phyloP scores from a whole-genome alignment of 1,284 basidiomycete genomes.

The Microbotryomycetes sp. region DNA sequence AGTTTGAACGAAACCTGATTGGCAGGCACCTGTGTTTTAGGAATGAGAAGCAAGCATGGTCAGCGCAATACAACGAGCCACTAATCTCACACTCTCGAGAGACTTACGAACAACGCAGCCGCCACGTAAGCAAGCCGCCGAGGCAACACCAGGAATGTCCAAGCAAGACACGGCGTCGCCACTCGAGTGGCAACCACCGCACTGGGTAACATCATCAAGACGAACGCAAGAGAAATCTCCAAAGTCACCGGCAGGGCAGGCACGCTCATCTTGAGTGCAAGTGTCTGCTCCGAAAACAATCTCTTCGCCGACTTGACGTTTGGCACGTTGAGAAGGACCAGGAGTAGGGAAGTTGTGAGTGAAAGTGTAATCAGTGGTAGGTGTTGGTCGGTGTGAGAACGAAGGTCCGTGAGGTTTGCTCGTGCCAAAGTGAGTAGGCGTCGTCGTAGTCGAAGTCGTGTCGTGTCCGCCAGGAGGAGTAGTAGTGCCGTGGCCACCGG shows the following conservation, averaged over 20 bases:
- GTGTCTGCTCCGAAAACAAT: conserved; percentile 24
- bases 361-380: conserved; percentile 1
- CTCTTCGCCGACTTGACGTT: conserved; percentile 16
- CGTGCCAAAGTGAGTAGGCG: neutral
- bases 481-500: neutral
- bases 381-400: neutral
- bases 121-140: conserved; percentile 24
- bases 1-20: conserved; percentile 28
- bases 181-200: conserved; percentile 28
- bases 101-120: conserved; percentile 31
- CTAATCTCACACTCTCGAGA: no score
- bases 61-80: neutral
- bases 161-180: conserved; percentile 30
- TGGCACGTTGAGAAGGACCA: conserved; percentile 18
- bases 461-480: neutral
- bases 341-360: conserved; percentile 5
- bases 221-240: conserved; percentile 30
- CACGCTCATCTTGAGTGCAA: conserved; percentile 30
- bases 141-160: conserved; percentile 21
- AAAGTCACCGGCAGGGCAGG: conserved; percentile 18
- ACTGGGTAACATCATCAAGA: conserved; percentile 32
- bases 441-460: neutral
- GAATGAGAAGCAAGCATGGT: neutral
- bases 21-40: conserved; percentile 18
- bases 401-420: conserved; percentile 1